phyloP scores from a whole-genome alignment of 768 basidiomycete genomes.

The Butyriboletus loyo region DNA sequence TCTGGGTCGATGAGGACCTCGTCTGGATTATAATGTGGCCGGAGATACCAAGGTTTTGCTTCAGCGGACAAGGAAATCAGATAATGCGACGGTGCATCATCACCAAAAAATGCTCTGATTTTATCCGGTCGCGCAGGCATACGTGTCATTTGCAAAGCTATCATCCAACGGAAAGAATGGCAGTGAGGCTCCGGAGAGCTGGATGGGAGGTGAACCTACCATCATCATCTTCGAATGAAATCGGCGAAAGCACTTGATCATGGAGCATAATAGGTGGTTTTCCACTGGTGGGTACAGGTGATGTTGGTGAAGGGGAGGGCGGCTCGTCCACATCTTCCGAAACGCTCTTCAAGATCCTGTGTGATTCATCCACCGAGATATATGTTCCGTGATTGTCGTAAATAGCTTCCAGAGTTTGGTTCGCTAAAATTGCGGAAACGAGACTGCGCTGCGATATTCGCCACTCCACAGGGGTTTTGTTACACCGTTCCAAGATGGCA shows the following conservation, averaged over 20 bases:
- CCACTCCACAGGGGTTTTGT: conserved; percentile 44
- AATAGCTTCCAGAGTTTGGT: conserved; percentile 16
- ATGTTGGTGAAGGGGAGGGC: neutral
- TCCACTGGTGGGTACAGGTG: conserved; percentile 11
- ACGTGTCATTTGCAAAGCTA: conserved; percentile 16
- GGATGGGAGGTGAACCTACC: neutral
- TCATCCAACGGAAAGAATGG: neutral
- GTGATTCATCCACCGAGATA: conserved; percentile 7
- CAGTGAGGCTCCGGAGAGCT: neutral
- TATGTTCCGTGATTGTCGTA: conserved; percentile 12
- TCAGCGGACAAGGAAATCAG: conserved; percentile 39
- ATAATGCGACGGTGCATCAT: conserved; percentile 46
- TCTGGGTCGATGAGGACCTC: conserved; percentile 65
- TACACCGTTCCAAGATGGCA: conserved; percentile 34
- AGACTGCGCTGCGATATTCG: conserved; percentile 43
- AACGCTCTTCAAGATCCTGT: conserved; percentile 10
- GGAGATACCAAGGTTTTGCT: conserved; percentile 58
- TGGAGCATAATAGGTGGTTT: neutral
- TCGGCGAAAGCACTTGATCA: neutral
- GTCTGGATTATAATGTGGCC: conserved; percentile 49
- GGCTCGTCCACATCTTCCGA: conserved; percentile 1
- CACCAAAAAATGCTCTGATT: conserved; percentile 50
- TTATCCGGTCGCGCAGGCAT: conserved; percentile 34
- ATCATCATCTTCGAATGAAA: conserved; percentile 18
- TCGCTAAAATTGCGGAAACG: conserved; percentile 24